Percentiles rank a stretch among this genome's conserved stretches.
Conservation (phyloP, 1,284 basidiomycete species). For the Macrocybe sp. region DNA sequence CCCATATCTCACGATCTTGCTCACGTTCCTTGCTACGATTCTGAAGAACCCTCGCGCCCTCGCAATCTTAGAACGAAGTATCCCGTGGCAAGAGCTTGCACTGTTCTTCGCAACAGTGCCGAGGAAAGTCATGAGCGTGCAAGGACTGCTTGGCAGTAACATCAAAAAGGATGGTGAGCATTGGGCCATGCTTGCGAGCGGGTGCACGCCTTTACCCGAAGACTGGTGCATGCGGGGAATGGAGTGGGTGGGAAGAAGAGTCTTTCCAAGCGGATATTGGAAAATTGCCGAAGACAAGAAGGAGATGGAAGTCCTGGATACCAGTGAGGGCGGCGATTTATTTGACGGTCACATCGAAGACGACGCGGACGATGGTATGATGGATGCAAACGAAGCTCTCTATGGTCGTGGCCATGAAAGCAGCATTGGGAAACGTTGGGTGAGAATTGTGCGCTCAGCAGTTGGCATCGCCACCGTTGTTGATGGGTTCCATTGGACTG, state of each 20-base stretch:
- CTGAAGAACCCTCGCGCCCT: constrained; percentile 61
- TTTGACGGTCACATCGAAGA: constrained; percentile 77
- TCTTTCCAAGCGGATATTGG: constrained; percentile 94
- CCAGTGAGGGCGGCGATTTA: constrained; percentile 10
- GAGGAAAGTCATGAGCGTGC: constrained; percentile 45
- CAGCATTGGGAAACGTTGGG: constrained; percentile 49
- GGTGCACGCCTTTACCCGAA: constrained; percentile 76
- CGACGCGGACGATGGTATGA: constrained; percentile 45
- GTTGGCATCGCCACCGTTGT: constrained; percentile 68
- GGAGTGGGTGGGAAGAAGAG: constrained; percentile 88
- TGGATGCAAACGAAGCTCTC: constrained; percentile 17
- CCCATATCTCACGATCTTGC: constrained; percentile 81
- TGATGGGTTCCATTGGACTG: constrained; percentile 71
- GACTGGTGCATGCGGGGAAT: constrained; percentile 96
- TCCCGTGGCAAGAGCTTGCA: constrained; percentile 84
- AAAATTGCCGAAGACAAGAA: constrained; percentile 59
- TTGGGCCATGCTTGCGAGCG: constrained; percentile 59
- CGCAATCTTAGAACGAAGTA: constrained; percentile 60
- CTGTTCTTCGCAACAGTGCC: constrained; percentile 63
- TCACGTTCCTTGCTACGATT: constrained; percentile 85
- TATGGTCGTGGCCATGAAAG: no score
- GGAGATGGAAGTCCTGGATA: constrained; percentile 81
- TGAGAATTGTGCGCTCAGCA: constrained; percentile 68
- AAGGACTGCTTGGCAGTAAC: constrained; percentile 29
- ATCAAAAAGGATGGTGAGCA: constrained; percentile 28